Conservation (phyloP, 2,329 filamentous ascomycete species). For the Coniochaeta hoffmannii region DNA sequence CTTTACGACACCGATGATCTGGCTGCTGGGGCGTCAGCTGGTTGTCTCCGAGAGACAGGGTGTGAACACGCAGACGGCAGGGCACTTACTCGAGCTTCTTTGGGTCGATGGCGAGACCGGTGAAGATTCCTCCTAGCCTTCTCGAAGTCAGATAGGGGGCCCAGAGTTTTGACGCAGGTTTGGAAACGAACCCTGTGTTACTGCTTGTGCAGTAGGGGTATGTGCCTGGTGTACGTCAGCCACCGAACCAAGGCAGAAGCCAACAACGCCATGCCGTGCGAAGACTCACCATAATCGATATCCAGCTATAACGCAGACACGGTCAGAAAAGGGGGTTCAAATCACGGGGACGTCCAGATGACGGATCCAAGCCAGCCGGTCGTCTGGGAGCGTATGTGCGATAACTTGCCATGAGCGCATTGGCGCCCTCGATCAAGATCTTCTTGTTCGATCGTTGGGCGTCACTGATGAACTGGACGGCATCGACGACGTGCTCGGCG, state of each 20-base stretch:
- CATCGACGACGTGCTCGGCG: constrained; percentile 57
- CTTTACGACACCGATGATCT: constrained; percentile 60
- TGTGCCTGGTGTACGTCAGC: not conserved
- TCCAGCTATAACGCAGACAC: constrained; percentile 33
- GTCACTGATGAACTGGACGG: constrained; percentile 53
- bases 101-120: constrained; percentile 54
- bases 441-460: constrained; percentile 51
- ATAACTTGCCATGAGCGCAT: constrained; percentile 44
- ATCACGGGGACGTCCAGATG: too few species aligned
- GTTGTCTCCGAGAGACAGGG: too few species aligned
- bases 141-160: not conserved
- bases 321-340: not conserved
- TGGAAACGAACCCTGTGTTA: constrained; percentile 35
- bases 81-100: constrained; percentile 38
- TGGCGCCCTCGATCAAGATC: constrained; percentile 63
- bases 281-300: constrained; percentile 40
- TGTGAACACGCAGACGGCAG: not conserved
- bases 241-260: too few species aligned
- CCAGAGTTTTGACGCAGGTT: not conserved
- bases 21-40: constrained; percentile 16
- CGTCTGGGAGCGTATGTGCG: not conserved
- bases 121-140: constrained; percentile 51
- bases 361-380: too few species aligned
- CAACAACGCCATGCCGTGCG: not conserved
- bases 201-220: constrained; percentile 43